These are phyloP conservation scores for Bacidia gigantensis DNA, from an alignment of 495 filamentous ascomycete species.

Conservation along the genomic window DNA sequence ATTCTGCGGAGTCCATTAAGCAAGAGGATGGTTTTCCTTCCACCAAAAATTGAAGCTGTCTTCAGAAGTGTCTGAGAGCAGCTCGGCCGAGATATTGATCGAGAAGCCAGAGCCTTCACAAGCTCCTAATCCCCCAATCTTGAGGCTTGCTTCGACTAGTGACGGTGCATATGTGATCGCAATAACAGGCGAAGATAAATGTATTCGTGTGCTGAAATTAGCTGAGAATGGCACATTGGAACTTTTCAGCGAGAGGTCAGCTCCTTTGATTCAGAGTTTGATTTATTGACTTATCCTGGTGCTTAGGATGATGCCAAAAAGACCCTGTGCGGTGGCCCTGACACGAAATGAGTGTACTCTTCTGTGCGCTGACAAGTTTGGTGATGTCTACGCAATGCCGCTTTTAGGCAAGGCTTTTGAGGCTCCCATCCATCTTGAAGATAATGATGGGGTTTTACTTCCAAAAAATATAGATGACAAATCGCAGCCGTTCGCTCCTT, in stretches of 20 bases:
- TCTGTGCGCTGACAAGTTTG: conserved; percentile 82
- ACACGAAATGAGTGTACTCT: conserved; percentile 55
- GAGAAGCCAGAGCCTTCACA: conserved; percentile 16
- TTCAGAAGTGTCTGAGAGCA: conserved; percentile 14
- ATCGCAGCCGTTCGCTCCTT: conserved; percentile 34
- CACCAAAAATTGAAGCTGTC: conserved; percentile 37
- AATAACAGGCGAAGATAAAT: conserved; percentile 81
- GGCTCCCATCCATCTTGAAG: too few relatives aligned
- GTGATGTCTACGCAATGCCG: conserved; percentile 86
- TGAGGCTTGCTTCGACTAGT: conserved; percentile 37
- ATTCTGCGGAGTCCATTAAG: background rate
- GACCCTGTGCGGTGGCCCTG: conserved; percentile 60
- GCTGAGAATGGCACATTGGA: conserved; percentile 44
- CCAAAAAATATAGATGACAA: too few relatives aligned
- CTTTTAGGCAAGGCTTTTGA: conserved; percentile 30
- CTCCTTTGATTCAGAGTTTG: background rate
- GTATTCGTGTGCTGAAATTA: conserved; percentile 65
- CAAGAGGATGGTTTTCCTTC: conserved; percentile 29
- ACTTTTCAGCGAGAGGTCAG: conserved; percentile 60
- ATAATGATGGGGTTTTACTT: too few relatives aligned
- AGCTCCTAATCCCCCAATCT: conserved; percentile 20
- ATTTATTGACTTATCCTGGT: conserved; percentile 9
- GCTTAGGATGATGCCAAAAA: conserved; percentile 72
- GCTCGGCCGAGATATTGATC: conserved; percentile 15
- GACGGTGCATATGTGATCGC: conserved; percentile 55